Conservation (phyloP, 768 basidiomycete genomes). For the Boletus vinaceobasis region DNA sequence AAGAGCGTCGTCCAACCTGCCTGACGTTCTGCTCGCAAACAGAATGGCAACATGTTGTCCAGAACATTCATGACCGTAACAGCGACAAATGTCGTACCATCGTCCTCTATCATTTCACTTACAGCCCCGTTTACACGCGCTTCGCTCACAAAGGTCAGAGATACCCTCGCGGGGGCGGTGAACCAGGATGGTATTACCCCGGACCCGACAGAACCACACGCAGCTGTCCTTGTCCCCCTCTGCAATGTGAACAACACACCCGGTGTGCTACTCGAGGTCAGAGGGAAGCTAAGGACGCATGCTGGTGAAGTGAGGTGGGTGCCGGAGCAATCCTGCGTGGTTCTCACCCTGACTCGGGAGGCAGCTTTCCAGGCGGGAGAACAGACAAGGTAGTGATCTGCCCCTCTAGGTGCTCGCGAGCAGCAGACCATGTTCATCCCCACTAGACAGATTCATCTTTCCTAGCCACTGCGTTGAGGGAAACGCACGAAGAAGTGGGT, state of each 20-base stretch:
- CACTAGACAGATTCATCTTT: slow-evolving; percentile 52
- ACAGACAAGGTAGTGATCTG: slow-evolving; percentile 52
- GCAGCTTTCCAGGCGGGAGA: slow-evolving; percentile 73
- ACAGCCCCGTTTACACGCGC: slow-evolving; percentile 35
- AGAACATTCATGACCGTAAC: slow-evolving; percentile 23
- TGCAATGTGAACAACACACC: slow-evolving; percentile 70
- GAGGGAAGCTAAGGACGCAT: slow-evolving; percentile 62
- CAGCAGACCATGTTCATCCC: not conserved
- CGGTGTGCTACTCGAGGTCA: slow-evolving; percentile 68
- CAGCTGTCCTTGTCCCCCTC: slow-evolving; percentile 72
- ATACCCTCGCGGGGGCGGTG: slow-evolving; percentile 20
- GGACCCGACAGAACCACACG: slow-evolving; percentile 39
- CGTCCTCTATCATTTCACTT: slow-evolving; percentile 29
- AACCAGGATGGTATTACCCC: slow-evolving; percentile 15
- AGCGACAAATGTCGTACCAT: not conserved
- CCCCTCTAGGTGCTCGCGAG: not conserved
- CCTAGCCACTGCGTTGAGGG: slow-evolving; percentile 59
- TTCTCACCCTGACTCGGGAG: not conserved
- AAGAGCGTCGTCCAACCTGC: not conserved
- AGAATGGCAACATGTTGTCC: slow-evolving; percentile 27
- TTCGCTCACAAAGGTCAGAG: slow-evolving; percentile 32
- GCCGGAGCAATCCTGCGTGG: not conserved
- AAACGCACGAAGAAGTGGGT: slow-evolving; percentile 73
- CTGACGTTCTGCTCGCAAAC: not conserved
- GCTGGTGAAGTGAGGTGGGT: slow-evolving; percentile 80